phyloP scores from a whole-genome alignment of 2,329 filamentous ascomycete genomes.

The Hypomyces perniciosus region DNA sequence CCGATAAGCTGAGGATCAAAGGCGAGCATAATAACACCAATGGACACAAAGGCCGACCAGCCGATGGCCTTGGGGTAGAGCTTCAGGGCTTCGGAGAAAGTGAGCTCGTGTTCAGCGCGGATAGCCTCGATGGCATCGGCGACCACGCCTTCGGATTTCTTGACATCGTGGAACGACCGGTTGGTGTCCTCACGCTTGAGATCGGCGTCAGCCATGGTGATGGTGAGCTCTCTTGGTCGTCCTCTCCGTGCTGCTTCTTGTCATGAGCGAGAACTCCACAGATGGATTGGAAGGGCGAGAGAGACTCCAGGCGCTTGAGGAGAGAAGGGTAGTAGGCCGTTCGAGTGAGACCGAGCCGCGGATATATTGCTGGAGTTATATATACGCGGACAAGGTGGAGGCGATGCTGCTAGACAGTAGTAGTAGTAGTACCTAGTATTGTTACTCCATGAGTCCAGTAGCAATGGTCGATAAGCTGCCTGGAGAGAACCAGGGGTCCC shows the following conservation, averaged over 20 bases:
- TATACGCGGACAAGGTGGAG: too few relatives aligned
- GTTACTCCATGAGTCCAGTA: background rate
- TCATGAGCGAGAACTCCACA: background rate
- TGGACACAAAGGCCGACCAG: slow-evolving; percentile 55
- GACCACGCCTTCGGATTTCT: background rate
- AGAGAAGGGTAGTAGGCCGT: background rate
- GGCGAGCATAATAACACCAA: slow-evolving; percentile 55
- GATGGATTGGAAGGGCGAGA: background rate
- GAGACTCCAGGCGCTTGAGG: background rate
- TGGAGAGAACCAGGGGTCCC: too few relatives aligned
- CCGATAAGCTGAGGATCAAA: slow-evolving; percentile 61
- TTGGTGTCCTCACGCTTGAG: slow-evolving; percentile 4
- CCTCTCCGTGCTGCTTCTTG: background rate
- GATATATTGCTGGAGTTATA: too few relatives aligned
- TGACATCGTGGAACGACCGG: slow-evolving; percentile 1
- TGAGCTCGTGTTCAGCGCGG: slow-evolving; percentile 34
- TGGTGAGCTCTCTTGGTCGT: background rate
- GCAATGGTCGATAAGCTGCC: background rate
- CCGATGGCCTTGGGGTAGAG: slow-evolving; percentile 41
- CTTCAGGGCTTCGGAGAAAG: slow-evolving; percentile 34
- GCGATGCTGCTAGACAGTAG: too few relatives aligned
- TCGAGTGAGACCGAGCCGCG: too few relatives aligned
- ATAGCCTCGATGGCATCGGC: slow-evolving; percentile 28
- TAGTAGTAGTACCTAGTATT: background rate
- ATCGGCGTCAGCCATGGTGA: slow-evolving; percentile 5